A percentile compares a stretch with the other conserved stretches of the same genome.
phyloP scores from a whole-genome alignment of 2,329 filamentous ascomycete species.

The Neonectria coccinea region DNA sequence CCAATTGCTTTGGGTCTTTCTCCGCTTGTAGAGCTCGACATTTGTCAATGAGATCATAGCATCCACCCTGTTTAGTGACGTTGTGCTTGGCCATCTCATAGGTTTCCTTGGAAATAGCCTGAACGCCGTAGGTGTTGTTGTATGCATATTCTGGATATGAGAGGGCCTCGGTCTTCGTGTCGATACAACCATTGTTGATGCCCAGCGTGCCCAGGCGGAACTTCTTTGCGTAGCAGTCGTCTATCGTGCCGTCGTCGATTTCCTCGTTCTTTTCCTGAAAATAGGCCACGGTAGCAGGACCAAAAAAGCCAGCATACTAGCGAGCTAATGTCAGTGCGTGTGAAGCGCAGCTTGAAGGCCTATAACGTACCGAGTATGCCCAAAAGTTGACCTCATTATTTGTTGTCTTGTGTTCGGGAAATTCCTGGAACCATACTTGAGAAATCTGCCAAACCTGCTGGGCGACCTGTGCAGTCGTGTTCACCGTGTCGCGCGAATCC shows the following conservation, averaged over 20 bases:
- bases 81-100: slow-evolving; percentile 32
- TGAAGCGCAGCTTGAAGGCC: rapidly evolving
- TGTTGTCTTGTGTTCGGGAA: slow-evolving; percentile 65
- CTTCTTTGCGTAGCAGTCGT: slow-evolving; percentile 56
- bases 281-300: slow-evolving; percentile 67
- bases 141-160: slow-evolving; percentile 66
- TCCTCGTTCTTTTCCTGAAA: slow-evolving; percentile 70
- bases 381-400: slow-evolving; percentile 70
- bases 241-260: slow-evolving; percentile 19
- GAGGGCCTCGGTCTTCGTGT: slow-evolving; percentile 68
- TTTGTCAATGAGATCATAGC: slow-evolving; percentile 60
- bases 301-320: slow-evolving; percentile 73
- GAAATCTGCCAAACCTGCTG: slow-evolving; percentile 71
- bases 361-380: slow-evolving; percentile 62
- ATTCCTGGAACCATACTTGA: slow-evolving; percentile 66
- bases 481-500: slow-evolving; percentile 38
- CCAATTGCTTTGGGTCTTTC: slow-evolving; percentile 55
- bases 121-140: slow-evolving; percentile 74
- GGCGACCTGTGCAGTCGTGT: slow-evolving; percentile 65
- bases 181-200: slow-evolving; percentile 75
- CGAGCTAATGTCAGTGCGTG: neutral
- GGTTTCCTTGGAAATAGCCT: slow-evolving; percentile 61
- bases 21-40: slow-evolving; percentile 55
- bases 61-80: slow-evolving; percentile 54
- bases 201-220: slow-evolving; percentile 69